A percentile compares a stretch with the other conserved stretches of the same genome.
Conservation (phyloP, 2,329 filamentous ascomycete species). For the Pestalotiopsis sp. region DNA sequence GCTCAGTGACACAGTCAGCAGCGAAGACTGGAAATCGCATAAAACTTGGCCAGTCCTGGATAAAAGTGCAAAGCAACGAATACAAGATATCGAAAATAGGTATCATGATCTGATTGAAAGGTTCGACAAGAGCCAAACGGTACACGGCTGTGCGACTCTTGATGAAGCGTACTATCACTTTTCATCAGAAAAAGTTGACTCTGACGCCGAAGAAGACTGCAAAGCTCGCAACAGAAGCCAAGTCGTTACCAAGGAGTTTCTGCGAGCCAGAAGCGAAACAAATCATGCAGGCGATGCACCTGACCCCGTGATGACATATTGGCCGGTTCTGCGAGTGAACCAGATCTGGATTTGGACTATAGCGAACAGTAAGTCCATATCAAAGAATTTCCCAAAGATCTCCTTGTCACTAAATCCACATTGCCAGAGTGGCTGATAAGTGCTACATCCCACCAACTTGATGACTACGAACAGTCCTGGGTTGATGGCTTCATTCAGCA, state of each 20-base stretch:
- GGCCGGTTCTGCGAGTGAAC: not conserved
- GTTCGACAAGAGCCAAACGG: not conserved
- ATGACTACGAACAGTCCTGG: not conserved
- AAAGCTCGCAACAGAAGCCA: not conserved
- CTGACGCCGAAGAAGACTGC: no score
- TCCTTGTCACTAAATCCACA: not conserved
- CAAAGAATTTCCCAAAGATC: no score
- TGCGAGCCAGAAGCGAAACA: not conserved
- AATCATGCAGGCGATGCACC: not conserved
- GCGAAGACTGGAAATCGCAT: no score
- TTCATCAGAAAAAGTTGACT: not conserved
- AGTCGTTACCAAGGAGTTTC: not conserved
- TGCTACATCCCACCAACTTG: not conserved
- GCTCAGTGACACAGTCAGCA: no score
- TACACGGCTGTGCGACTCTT: not conserved
- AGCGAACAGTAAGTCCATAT: not conserved
- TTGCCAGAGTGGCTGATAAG: not conserved
- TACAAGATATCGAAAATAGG: fast-evolving
- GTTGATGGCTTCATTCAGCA: not conserved
- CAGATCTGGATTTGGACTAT: not conserved
- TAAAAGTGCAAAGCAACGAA: not conserved
- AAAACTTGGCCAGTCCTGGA: no score
- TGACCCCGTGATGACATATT: not conserved
- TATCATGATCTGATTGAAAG: not conserved
- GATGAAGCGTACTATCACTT: not conserved